Conservation (phyloP, 306 rosid species). For the Pyrus betulifolia region DNA sequence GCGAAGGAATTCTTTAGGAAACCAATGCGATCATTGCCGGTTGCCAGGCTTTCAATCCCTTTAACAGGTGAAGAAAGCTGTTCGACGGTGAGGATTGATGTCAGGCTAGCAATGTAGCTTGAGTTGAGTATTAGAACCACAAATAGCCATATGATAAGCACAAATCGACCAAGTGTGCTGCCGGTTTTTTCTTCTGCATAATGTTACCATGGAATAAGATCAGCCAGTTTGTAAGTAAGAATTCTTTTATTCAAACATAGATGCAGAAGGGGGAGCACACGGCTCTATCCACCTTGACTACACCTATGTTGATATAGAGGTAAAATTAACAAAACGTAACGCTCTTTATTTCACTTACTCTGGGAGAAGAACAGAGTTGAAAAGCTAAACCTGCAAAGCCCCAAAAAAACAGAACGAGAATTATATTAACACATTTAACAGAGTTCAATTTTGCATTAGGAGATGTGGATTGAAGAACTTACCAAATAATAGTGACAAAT, state of each 20-base stretch:
- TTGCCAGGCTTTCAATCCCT: slow-evolving; percentile 53
- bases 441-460: not conserved
- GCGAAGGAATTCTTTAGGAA: slow-evolving; percentile 42
- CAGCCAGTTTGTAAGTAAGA: not conserved
- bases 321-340: not conserved
- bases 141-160: slow-evolving; percentile 27
- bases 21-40: slow-evolving; percentile 49
- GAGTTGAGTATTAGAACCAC: slow-evolving; percentile 22
- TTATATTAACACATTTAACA: not conserved
- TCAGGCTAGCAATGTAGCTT: slow-evolving; percentile 27
- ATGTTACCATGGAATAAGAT: not conserved
- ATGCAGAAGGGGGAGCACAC: too few species aligned
- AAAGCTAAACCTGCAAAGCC: slow-evolving; percentile 64
- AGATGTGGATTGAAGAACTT: slow-evolving; percentile 2
- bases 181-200: slow-evolving; percentile 17
- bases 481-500: slow-evolving; percentile 22
- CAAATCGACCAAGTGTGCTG: slow-evolving; percentile 19
- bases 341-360: slow-evolving; percentile 9
- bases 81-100: slow-evolving; percentile 45
- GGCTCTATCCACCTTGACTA: too few species aligned
- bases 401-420: slow-evolving; percentile 5
- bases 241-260: too few species aligned
- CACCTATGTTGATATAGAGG: too few species aligned
- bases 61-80: slow-evolving; percentile 57
- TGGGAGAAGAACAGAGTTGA: slow-evolving; percentile 45